A percentile compares a stretch with the other conserved stretches of the same genome.
These are phyloP conservation scores for Fusarium cicatricum DNA, from an alignment of 2,329 filamentous ascomycete genomes.

Conservation along the genomic window DNA sequence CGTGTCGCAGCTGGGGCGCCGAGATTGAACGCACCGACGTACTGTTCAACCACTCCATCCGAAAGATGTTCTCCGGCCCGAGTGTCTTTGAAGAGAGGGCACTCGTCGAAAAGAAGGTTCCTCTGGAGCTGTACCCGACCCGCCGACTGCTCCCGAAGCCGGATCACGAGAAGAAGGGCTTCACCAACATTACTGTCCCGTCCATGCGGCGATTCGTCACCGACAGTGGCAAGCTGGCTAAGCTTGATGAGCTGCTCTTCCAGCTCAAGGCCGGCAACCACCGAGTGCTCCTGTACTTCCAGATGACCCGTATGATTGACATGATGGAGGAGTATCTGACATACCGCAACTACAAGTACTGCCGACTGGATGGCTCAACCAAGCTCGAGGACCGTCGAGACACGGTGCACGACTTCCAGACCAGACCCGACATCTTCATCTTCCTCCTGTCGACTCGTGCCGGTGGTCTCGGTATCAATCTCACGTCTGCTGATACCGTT, in stretches of 20 bases:
- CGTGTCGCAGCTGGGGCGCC: constrained; percentile 73
- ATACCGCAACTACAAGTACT: constrained; percentile 99
- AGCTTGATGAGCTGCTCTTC: constrained; percentile 85
- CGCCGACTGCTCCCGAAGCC: constrained; percentile 77
- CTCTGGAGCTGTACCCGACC: constrained; percentile 69
- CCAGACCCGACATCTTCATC: constrained; percentile 92
- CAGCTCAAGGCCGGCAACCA: constrained; percentile 92
- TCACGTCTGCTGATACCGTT: constrained; percentile 95
- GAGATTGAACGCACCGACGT: constrained; percentile 73
- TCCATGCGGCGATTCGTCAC: constrained; percentile 98
- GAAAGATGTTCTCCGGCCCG: constrained; percentile 77
- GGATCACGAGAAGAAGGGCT: constrained; percentile 81
- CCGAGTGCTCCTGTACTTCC: constrained; percentile 97
- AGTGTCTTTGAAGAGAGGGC: constrained; percentile 72
- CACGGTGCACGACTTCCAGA: constrained; percentile 97
- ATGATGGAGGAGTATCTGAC: constrained; percentile 99
- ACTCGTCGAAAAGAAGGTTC: constrained; percentile 76
- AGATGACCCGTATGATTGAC: constrained; percentile 99
- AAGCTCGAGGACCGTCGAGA: constrained; percentile 97
- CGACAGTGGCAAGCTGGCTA: constrained; percentile 94
- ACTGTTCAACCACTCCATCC: constrained; percentile 81
- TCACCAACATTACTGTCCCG: constrained; percentile 90
- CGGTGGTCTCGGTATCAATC: constrained; percentile 96
- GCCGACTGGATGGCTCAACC: constrained; percentile 93
- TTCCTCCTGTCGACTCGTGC: constrained; percentile 96